A percentile compares a stretch with the other conserved stretches of the same genome.
These are phyloP conservation scores for Pyronema domesticum DNA, from an alignment of 495 filamentous ascomycete genomes.

Conservation along the genomic window DNA sequence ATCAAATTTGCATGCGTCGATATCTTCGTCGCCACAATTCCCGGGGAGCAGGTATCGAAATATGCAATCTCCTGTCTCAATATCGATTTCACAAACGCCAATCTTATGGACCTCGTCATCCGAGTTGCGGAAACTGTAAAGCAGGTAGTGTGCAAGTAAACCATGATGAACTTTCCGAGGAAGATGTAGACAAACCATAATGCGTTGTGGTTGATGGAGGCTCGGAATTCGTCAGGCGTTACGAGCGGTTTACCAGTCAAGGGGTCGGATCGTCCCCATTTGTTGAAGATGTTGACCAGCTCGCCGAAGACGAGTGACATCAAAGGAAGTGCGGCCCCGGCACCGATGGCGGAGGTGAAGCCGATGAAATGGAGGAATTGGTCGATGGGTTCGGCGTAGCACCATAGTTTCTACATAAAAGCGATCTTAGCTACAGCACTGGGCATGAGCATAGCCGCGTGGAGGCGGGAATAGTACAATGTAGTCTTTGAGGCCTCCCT, in stretches of 20 bases:
- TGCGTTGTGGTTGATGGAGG: slow-evolving; percentile 12
- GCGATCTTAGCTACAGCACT: too few relatives aligned
- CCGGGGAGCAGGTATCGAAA: slow-evolving; percentile 27
- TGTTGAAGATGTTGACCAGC: slow-evolving; percentile 24
- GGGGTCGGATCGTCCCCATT: slow-evolving; percentile 8
- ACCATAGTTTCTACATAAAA: background rate
- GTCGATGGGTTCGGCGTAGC: slow-evolving; percentile 9
- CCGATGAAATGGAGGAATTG: slow-evolving; percentile 11
- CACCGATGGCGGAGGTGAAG: slow-evolving; percentile 6
- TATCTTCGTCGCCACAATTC: slow-evolving; percentile 28
- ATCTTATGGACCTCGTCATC: slow-evolving; percentile 37
- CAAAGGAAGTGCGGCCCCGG: slow-evolving; percentile 21
- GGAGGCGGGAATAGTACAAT: too few relatives aligned
- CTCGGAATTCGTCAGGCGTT: slow-evolving; percentile 1
- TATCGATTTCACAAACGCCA: slow-evolving; percentile 33
- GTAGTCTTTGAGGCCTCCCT: too few relatives aligned
- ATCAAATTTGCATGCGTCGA: slow-evolving; percentile 28
- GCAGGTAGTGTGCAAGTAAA: slow-evolving; percentile 33
- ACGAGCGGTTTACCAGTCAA: background rate
- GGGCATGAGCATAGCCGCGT: too few relatives aligned
- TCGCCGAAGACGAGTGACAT: slow-evolving; percentile 25
- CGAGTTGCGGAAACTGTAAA: slow-evolving; percentile 38
- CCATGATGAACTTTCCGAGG: slow-evolving; percentile 38
- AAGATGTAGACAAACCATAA: slow-evolving; percentile 47
- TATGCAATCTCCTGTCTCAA: slow-evolving; percentile 30